phyloP scores from a whole-genome alignment of 177 flowering plant species.

The Telopea speciosissima region DNA sequence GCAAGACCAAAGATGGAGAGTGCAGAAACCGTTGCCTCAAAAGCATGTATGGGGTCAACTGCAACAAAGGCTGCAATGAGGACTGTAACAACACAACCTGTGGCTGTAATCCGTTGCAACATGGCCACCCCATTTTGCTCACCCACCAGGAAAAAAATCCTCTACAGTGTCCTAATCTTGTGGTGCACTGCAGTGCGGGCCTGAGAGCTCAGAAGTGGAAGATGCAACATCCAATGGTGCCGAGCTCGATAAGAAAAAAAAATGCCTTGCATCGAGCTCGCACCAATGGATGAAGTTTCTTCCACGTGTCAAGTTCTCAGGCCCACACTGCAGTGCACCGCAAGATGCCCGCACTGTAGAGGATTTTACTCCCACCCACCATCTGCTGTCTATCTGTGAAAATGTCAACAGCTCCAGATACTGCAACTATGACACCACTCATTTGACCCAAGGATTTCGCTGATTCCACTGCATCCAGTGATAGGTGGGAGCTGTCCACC shows the following conservation, averaged over 20 bases:
- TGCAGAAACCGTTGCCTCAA: conserved; percentile 82
- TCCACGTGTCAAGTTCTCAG: too few relatives aligned
- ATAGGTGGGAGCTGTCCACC: conserved; percentile 68
- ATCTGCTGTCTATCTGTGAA: conserved; percentile 68
- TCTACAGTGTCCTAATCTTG: too few relatives aligned
- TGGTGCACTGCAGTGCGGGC: too few relatives aligned
- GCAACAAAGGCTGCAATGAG: conserved; percentile 88
- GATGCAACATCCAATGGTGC: too few relatives aligned
- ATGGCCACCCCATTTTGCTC: conserved; percentile 73
- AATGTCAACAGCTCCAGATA: conserved; percentile 84
- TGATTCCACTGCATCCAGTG: conserved; percentile 74
- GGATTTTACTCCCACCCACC: too few relatives aligned
- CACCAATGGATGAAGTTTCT: too few relatives aligned
- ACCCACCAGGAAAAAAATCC: too few relatives aligned
- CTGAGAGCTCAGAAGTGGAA: too few relatives aligned
- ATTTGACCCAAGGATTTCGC: conserved; percentile 61
- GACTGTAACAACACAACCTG: conserved; percentile 90
- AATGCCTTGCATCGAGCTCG: too few relatives aligned
- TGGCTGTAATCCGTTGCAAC: conserved; percentile 80
- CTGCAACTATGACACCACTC: conserved; percentile 65
- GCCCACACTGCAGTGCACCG: too few relatives aligned
- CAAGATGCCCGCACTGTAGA: too few relatives aligned
- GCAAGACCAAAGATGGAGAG: conserved; percentile 77
- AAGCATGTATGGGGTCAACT: conserved; percentile 45
- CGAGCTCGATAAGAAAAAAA: too few relatives aligned